These are phyloP conservation scores for Novymonas esmeraldas DNA, from an alignment of 208 protist species.

Conservation along the genomic window DNA sequence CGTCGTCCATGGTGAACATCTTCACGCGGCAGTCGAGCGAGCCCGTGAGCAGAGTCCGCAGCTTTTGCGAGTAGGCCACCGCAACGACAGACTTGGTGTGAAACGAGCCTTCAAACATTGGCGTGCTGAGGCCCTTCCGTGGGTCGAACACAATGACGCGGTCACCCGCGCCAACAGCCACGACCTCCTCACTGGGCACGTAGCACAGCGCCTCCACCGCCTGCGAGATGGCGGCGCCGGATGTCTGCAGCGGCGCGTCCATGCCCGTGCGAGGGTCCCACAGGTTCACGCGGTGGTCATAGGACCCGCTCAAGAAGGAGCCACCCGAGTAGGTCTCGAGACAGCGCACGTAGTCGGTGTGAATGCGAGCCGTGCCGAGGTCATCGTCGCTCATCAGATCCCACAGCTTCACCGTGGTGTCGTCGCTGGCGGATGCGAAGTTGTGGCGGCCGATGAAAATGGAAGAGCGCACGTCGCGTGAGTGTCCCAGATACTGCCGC, in stretches of 20 bases:
- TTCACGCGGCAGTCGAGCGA: slow-evolving; percentile 84
- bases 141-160: slow-evolving; percentile 71
- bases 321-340: slow-evolving; percentile 62
- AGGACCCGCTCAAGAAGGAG: slow-evolving; percentile 84
- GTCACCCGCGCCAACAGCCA: slow-evolving; percentile 64
- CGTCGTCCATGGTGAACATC: slow-evolving; percentile 64
- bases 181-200: slow-evolving; percentile 29
- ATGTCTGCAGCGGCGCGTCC: slow-evolving; percentile 52
- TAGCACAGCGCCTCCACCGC: slow-evolving; percentile 71
- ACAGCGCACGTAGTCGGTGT: slow-evolving; percentile 86
- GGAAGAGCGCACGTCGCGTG: slow-evolving; percentile 71
- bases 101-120: slow-evolving; percentile 58
- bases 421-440: slow-evolving; percentile 85
- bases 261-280: slow-evolving; percentile 80
- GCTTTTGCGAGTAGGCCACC: slow-evolving; percentile 62
- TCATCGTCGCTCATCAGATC: slow-evolving; percentile 72
- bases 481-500: slow-evolving; percentile 77
- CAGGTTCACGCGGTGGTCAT: slow-evolving; percentile 82
- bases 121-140: slow-evolving; percentile 52
- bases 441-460: slow-evolving; percentile 76
- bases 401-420: slow-evolving; percentile 86
- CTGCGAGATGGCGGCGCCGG: slow-evolving; percentile 25
- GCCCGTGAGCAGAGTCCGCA: slow-evolving; percentile 70
- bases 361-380: slow-evolving; percentile 45
- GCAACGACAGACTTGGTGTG: slow-evolving; percentile 84